phyloP scores from a whole-genome alignment of 306 rosid genomes.

The Heteromeles arbutifolia region DNA sequence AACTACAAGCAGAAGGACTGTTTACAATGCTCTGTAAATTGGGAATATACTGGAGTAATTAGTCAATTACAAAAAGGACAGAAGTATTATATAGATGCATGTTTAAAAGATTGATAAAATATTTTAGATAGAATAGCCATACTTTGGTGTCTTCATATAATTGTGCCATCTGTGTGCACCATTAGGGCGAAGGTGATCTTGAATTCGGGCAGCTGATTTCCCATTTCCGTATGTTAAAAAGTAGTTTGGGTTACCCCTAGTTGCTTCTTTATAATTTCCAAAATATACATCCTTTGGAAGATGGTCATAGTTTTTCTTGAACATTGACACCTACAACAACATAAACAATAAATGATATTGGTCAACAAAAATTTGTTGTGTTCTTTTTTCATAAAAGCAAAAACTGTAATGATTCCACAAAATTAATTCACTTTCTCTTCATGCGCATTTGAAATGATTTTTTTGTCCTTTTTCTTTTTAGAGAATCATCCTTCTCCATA shows the following conservation, averaged over 20 bases:
- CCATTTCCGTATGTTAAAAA: conserved; percentile 97
- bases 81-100: not conserved
- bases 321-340: conserved; percentile 77
- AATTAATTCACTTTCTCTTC: not conserved
- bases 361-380: not conserved
- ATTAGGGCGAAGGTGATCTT: conserved; percentile 95
- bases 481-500: not conserved
- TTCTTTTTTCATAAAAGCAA: not conserved
- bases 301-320: conserved; percentile 94
- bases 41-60: not conserved
- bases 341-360: conserved; percentile 12
- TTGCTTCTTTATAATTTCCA: conserved; percentile 80
- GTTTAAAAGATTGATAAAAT: not conserved
- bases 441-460: not conserved
- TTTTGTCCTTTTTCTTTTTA: not conserved
- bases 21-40: not conserved
- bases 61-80: not conserved
- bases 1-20: not conserved
- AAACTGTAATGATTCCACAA: not conserved
- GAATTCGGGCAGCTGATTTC: conserved; percentile 91
- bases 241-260: conserved; percentile 95
- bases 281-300: conserved; percentile 90
- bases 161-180: conserved; percentile 99
- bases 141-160: conserved; percentile 89
- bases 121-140: conserved; percentile 25